Evolutionary conservation across 2,329 filamentous ascomycete species (phyloP), one percentile per base, ranked within the genome.

Genomic region (Colletotrichum phormii): DNA sequence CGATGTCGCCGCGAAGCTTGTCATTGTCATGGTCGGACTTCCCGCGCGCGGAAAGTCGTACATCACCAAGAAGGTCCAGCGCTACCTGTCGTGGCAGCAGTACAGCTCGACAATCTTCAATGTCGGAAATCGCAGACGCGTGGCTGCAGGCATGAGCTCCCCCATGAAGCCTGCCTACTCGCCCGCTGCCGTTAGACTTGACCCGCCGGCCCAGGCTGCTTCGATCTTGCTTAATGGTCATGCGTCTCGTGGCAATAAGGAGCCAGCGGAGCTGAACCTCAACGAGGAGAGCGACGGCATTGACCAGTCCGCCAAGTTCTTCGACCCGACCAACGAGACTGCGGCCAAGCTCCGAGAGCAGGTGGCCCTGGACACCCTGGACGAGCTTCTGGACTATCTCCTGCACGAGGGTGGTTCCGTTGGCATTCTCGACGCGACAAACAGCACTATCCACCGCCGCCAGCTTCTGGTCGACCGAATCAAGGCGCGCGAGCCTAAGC

Each of bases 41-140:
- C 97, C 97, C 3, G 97, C 97, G 11, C 89, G 97, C 78, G 97
- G 97, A 80, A 99, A 99, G 85, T 98, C 95, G 67, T 99, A 99
- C 84, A 97, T 99, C 79, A 98, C 97, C 74, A 98, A 98, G 87
- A 99, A 99, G 85, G 90, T 99, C 75, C 94, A 97, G 72, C 90
- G 97, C 74, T 99, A 98, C 81, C 86, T 99, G 63, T 96, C 97
- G 62, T 99, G 97, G 97, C 91, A 98, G 79, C 97, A 99, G 80
- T 96, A 99, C 83, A 94, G 98, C 79, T 97, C 95, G 13, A 90
- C 89, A 76, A 98, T 99, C 77, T 99, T 99, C 90, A 99, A 99
- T 79, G 97, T 99, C 49, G 97, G 97, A 73, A 96, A 98, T 82
- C 90, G 95, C 79, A 90, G 97, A 78, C 92, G 97, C 77, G 90